These are phyloP conservation scores for Aspergillus novoparasiticus DNA, from an alignment of 2,329 filamentous ascomycete genomes.

Conservation along the genomic window DNA sequence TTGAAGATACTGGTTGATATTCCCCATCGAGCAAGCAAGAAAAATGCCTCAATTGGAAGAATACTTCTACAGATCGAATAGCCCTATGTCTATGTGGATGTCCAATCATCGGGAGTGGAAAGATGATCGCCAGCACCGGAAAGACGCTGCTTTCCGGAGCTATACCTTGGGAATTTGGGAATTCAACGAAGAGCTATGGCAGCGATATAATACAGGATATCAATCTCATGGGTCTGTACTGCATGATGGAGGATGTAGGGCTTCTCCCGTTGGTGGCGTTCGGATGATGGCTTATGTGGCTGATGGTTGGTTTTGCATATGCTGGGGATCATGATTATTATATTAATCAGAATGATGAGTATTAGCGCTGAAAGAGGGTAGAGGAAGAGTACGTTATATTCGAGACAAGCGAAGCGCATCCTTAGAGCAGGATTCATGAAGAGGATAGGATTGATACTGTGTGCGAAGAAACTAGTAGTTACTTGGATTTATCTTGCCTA, in stretches of 20 bases:
- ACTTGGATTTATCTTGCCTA: too few relatives aligned
- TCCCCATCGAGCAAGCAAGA: not conserved
- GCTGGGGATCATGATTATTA: not conserved
- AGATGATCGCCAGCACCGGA: not conserved
- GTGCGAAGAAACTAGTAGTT: too few relatives aligned
- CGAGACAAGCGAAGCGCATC: too few relatives aligned
- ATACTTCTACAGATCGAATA: not conserved
- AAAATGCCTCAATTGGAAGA: not conserved
- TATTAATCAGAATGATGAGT: not conserved
- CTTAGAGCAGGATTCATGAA: too few relatives aligned
- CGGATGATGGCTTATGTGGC: not conserved
- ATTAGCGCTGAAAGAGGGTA: not conserved
- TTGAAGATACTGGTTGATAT: not conserved
- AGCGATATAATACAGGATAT: not conserved
- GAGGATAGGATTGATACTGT: too few relatives aligned
- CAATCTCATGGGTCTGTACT: not conserved
- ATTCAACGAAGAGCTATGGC: not conserved
- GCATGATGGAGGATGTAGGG: not conserved
- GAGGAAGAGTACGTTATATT: too few relatives aligned
- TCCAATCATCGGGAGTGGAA: not conserved
- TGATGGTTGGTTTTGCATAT: not conserved
- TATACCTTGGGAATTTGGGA: not conserved
- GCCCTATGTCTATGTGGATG: constrained; percentile 1
- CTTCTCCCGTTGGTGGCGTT: not conserved
- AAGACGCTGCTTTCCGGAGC: not conserved